Conservation (phyloP, 768 basidiomycete genomes). For the Hygrocybe coccinea region DNA sequence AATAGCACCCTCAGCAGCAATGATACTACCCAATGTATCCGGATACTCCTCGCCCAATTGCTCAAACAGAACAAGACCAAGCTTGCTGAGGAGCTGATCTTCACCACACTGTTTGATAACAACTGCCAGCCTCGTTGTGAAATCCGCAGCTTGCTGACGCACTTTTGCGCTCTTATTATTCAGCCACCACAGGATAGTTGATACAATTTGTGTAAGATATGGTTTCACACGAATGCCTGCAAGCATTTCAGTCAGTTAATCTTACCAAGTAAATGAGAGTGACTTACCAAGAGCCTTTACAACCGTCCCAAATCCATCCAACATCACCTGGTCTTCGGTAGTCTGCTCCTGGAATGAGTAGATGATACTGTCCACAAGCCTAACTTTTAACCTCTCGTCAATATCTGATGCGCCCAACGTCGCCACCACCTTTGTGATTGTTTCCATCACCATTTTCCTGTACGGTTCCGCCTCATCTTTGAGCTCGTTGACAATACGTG, state of each 20-base stretch:
- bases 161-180: conserved; percentile 99
- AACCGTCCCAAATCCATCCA: conserved; percentile 96
- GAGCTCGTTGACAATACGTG: conserved; percentile 79
- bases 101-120: conserved; percentile 99
- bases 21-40: conserved; percentile 98
- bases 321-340: conserved; percentile 97
- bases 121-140: conserved; percentile 91
- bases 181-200: conserved; percentile 96
- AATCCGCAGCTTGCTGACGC: conserved; percentile 95
- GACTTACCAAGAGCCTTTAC: conserved; percentile 81
- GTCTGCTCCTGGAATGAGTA: conserved; percentile 99
- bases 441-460: conserved; percentile 99
- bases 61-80: conserved; percentile 95
- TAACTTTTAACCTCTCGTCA: conserved; percentile 90
- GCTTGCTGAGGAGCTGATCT: conserved; percentile 90
- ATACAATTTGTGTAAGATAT: conserved; percentile 97
- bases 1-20: conserved; percentile 96
- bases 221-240: conserved; percentile 72
- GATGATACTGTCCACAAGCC: conserved; percentile 96
- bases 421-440: conserved; percentile 92
- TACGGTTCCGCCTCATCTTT: conserved; percentile 90
- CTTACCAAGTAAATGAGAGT: neutral
- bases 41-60: conserved; percentile 99
- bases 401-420: conserved; percentile 96
- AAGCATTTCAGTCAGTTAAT: neutral